These are phyloP conservation scores for Cymbopogon flexuosus DNA, from an alignment of 202 grass and related monocot species.

Conservation along the genomic window DNA sequence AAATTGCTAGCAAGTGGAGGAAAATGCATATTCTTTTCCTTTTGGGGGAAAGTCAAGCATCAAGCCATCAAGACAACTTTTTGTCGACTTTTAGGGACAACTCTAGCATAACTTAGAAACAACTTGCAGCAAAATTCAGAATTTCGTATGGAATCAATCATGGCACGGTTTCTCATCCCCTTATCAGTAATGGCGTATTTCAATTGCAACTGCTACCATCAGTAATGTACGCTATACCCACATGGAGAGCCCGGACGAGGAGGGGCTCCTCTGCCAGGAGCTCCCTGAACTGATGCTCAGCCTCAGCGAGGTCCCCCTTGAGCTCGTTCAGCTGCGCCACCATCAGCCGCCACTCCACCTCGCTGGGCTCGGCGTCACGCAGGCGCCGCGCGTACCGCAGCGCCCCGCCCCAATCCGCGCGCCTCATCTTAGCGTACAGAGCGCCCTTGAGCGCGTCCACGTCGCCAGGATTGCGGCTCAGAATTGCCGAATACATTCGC, in stretches of 20 bases:
- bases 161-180: not conserved
- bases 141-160: not conserved
- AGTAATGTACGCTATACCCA: constrained; percentile 30
- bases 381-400: constrained; percentile 49
- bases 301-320: constrained; percentile 54
- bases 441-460: constrained; percentile 67
- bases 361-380: constrained; percentile 52
- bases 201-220: not conserved
- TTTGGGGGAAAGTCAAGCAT: not conserved
- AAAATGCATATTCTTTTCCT: not conserved
- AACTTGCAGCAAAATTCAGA: not conserved
- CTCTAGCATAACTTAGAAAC: not conserved
- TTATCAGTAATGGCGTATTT: not conserved
- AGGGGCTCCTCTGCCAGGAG: constrained; percentile 66
- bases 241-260: constrained; percentile 76
- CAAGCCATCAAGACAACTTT: not conserved
- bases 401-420: constrained; percentile 53
- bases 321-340: constrained; percentile 69
- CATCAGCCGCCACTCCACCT: constrained; percentile 78
- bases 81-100: not conserved
- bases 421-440: constrained; percentile 67
- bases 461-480: constrained; percentile 52
- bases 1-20: not conserved
- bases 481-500: constrained; percentile 57
- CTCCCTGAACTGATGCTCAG: constrained; percentile 62